phyloP scores from a whole-genome alignment of 1,139 yeast genomes.

The Meyerozyma smithsonii region DNA sequence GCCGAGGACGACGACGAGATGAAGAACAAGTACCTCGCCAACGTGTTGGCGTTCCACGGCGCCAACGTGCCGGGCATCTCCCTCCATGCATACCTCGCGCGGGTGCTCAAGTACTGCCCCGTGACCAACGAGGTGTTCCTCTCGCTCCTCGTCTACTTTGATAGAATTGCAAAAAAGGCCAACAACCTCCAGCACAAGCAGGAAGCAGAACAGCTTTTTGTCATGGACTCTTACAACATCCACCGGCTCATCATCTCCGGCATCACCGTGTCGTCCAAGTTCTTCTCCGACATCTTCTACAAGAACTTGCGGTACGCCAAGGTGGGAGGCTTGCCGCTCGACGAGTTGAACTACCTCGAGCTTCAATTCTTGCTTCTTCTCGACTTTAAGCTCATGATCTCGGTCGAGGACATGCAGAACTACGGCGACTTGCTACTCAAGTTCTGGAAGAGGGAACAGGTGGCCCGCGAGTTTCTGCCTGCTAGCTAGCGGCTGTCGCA shows the following conservation, averaged over 20 bases:
- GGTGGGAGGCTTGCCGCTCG: slow-evolving; percentile 94
- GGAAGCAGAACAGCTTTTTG: slow-evolving; percentile 60
- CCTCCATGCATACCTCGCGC: slow-evolving; percentile 78
- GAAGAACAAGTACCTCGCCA: slow-evolving; percentile 58
- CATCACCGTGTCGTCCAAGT: slow-evolving; percentile 91
- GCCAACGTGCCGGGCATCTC: slow-evolving; percentile 93
- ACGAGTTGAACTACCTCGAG: slow-evolving; percentile 89
- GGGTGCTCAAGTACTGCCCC: slow-evolving; percentile 94
- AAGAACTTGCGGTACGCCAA: slow-evolving; percentile 94
- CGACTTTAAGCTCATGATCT: slow-evolving; percentile 83
- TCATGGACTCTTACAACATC: slow-evolving; percentile 93
- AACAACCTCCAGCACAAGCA: slow-evolving; percentile 41
- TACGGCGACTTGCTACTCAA: slow-evolving; percentile 83
- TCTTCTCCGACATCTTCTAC: slow-evolving; percentile 92
- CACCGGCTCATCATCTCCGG: slow-evolving; percentile 96
- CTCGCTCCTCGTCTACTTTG: slow-evolving; percentile 86
- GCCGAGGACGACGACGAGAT: slow-evolving; percentile 37
- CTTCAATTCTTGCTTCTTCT: slow-evolving; percentile 79
- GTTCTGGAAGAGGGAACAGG: slow-evolving; percentile 74
- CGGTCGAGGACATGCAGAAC: slow-evolving; percentile 84
- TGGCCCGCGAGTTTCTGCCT: slow-evolving; percentile 29
- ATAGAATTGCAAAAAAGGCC: slow-evolving; percentile 86
- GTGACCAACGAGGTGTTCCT: slow-evolving; percentile 95
- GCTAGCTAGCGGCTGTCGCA: too few species aligned
- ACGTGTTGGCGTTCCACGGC: slow-evolving; percentile 90